These are phyloP conservation scores for Medicago ruthenica DNA, from an alignment of 306 rosid species.

Conservation along the genomic window DNA sequence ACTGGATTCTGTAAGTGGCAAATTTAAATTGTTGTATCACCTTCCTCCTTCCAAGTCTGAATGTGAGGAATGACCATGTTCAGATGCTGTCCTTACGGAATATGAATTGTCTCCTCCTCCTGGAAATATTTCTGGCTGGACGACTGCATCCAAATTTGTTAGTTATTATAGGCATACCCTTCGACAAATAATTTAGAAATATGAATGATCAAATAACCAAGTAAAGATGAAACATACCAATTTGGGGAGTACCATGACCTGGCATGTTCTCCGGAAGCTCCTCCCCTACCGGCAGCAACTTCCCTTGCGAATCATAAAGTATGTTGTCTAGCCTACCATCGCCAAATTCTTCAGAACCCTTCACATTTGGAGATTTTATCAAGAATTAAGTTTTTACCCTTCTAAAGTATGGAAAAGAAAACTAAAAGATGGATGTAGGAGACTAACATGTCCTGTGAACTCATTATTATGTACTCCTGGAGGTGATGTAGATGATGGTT, in stretches of 20 bases:
- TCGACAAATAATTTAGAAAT: slow-evolving; percentile 25
- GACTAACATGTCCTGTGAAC: slow-evolving; percentile 58
- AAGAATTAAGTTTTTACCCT: slow-evolving; percentile 32
- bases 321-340: slow-evolving; percentile 48
- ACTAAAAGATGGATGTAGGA: slow-evolving; percentile 16
- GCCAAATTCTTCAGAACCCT: slow-evolving; percentile 65
- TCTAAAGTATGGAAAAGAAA: slow-evolving; percentile 30
- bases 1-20: slow-evolving; percentile 9
- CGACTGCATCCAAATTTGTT: slow-evolving; percentile 22
- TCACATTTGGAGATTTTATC: slow-evolving; percentile 43
- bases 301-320: neutral
- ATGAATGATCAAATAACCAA: slow-evolving; percentile 9
- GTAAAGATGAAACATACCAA: slow-evolving; percentile 54
- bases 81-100: slow-evolving; percentile 68
- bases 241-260: slow-evolving; percentile 50
- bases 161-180: slow-evolving; percentile 18
- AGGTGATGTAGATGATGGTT: slow-evolving; percentile 57
- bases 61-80: slow-evolving; percentile 52
- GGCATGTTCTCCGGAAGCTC: too few relatives aligned
- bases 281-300: too few relatives aligned
- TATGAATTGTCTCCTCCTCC: slow-evolving; percentile 66
- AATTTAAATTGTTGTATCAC: slow-evolving; percentile 44
- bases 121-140: slow-evolving; percentile 35
- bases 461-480: slow-evolving; percentile 50
- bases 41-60: slow-evolving; percentile 57